Evolutionary conservation across 2,329 filamentous ascomycete species (phyloP).

Genomic region (Aspergillus ochraceus): DNA sequence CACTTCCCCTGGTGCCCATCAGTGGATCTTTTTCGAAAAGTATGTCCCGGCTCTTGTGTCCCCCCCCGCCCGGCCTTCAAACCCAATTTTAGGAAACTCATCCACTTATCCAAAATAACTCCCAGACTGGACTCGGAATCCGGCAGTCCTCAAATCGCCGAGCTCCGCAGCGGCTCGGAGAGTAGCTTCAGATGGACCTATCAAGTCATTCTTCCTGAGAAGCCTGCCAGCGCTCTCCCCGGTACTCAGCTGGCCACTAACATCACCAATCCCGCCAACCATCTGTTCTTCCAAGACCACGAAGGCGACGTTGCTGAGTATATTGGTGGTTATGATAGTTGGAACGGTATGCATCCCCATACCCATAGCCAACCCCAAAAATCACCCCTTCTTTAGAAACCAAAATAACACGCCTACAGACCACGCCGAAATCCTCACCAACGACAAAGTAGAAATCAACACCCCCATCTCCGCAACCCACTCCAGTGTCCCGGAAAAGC

Average conservation of each 20-base stretch:
- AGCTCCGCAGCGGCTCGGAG: not conserved
- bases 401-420: not conserved
- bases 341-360: not conserved
- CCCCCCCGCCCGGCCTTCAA: not conserved
- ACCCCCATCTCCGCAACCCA: not conserved
- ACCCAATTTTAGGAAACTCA: not conserved
- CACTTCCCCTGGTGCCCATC: not conserved
- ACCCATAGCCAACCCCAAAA: too few species aligned
- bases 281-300: conserved; percentile 4
- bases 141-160: not conserved
- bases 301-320: not conserved
- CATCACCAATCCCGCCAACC: not conserved
- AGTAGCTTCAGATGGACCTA: not conserved
- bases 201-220: conserved; percentile 1
- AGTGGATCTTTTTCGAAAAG: not conserved
- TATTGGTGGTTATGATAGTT: not conserved
- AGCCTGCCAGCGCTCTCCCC: not conserved
- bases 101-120: not conserved
- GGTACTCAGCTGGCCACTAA: conserved; percentile 2
- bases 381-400: too few species aligned
- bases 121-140: not conserved
- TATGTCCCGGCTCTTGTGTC: not conserved
- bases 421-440: not conserved
- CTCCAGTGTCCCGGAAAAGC: not conserved
- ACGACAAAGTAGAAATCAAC: not conserved